Base-by-base conservation (phyloP, 352 stramenopile genomes). In the Plasmopara halstedii region DNA sequence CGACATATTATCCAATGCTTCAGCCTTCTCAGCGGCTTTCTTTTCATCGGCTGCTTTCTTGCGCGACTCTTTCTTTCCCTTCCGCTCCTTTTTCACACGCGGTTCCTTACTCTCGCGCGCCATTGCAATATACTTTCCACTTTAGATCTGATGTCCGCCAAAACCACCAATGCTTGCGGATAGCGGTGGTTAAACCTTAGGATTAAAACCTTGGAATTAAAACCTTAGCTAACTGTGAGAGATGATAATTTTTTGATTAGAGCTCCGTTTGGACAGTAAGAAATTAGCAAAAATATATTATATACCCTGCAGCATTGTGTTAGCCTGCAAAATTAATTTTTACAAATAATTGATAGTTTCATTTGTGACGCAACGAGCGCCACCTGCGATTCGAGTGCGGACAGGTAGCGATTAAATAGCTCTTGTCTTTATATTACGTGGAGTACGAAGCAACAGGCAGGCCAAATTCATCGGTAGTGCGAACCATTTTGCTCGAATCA, bases 41-140 rank as follows among this genome's bases (percentile, higher is more conserved):
- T 88, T 91, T 53, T 85, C 73, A 20, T 88, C 76, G 32, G 79
- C 73, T 26, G 62, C 62, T 34, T 82, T 82, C 68, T 90, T 90
- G 50, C 74, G 74, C 32, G 51, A 67, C 45, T 83, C 73, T 63
- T 87, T 90, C 67, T 88, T 90, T 35, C 63, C 72, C 64, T 76
- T 72, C 46, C 79, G 79, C 48, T 89, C 78, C 50, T 70, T 81
- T 69, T 88, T 89, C 42, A 70, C 70, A 13, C 70, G 71, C 40
- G 70, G 73, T 52, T 77, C 49, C 58, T 84, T 88, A 34, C 52
- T 67, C 34, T 65, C 50, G 22, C 60, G 54, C 20, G 37, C 45
- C 53, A 62, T 21, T 56, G 41, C 20, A 47, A 20, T 33, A 13
- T 35, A 18, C 17, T 10, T 22, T 14, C 14, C 18, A 6, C 27